Evolutionary conservation across 768 basidiomycete species (phyloP).

Genomic region (Lactarius quietus): DNA sequence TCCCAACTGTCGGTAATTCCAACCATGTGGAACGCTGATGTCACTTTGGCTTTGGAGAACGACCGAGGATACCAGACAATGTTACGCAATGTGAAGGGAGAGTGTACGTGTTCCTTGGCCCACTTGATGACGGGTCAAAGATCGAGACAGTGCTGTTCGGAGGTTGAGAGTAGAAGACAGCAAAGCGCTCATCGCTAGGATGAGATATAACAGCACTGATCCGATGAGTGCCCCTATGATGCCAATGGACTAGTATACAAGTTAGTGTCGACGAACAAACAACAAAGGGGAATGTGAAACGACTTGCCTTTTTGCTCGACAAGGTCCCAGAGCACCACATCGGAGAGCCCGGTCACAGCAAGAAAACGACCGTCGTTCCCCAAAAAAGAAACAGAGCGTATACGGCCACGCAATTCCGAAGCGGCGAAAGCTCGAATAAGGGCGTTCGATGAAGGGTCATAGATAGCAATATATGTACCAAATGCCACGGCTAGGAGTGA

Average conservation of each 20-base stretch:
- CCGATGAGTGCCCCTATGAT: constrained; percentile 36
- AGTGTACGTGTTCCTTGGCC: constrained; percentile 40
- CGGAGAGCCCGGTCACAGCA: constrained; percentile 45
- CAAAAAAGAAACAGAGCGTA: constrained; percentile 56
- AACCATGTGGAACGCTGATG: constrained; percentile 51
- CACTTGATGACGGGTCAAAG: constrained; percentile 45
- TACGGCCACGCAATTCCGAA: constrained; percentile 48
- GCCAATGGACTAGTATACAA: constrained; percentile 54
- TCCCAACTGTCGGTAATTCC: constrained; percentile 67
- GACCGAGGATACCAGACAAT: constrained; percentile 39
- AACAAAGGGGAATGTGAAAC: neutral
- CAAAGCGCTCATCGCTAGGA: constrained; percentile 54
- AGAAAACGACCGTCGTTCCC: constrained; percentile 71
- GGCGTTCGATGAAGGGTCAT: constrained; percentile 61
- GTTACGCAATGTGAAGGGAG: constrained; percentile 61
- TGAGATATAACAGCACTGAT: constrained; percentile 53
- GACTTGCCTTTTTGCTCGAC: constrained; percentile 55
- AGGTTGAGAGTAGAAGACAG: constrained; percentile 45
- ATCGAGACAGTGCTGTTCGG: constrained; percentile 37
- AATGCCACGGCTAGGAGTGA: constrained; percentile 78
- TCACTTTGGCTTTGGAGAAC: constrained; percentile 30
- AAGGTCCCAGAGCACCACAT: constrained; percentile 71
- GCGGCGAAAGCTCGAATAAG: constrained; percentile 54
- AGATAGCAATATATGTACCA: constrained; percentile 65
- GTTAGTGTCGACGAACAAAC: constrained; percentile 9